Evolutionary conservation across 768 basidiomycete genomes (phyloP).

Genomic region (Kwoniella newhampshirensis): DNA sequence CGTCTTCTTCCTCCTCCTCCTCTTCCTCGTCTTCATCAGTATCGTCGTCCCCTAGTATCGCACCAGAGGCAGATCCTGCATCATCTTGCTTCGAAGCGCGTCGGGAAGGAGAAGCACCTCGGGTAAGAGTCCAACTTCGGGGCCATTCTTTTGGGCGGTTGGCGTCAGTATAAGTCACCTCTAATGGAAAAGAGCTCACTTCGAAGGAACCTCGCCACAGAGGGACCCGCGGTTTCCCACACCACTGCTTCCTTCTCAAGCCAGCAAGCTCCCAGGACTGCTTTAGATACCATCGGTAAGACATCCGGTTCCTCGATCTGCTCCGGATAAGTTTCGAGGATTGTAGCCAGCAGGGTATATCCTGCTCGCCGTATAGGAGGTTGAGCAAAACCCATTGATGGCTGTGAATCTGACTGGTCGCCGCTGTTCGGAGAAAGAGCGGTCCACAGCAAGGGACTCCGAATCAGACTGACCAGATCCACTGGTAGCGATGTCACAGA

Average conservation of each 20-base stretch:
- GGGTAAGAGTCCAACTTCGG: conserved; percentile 62
- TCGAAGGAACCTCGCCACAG: conserved; percentile 69
- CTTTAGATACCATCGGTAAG: conserved; percentile 58
- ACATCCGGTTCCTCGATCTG: conserved; percentile 36
- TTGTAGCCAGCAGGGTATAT: conserved; percentile 62
- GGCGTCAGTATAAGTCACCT: neutral
- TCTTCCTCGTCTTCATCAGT: conserved; percentile 12
- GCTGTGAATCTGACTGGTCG: conserved; percentile 2
- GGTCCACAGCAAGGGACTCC: conserved; percentile 57
- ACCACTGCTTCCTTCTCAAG: conserved; percentile 71
- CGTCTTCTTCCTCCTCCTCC: conserved; percentile 49
- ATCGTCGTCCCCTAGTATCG: conserved; percentile 38
- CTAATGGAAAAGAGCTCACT: conserved; percentile 57
- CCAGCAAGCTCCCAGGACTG: conserved; percentile 54
- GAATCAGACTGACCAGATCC: conserved; percentile 29
- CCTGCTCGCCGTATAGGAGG: conserved; percentile 71
- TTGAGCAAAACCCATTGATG: conserved; percentile 63
- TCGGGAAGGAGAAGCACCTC: neutral
- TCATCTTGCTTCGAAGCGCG: conserved; percentile 4
- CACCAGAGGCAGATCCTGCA: conserved; percentile 42
- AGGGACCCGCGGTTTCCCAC: conserved; percentile 67
- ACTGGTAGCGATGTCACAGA: conserved; percentile 7
- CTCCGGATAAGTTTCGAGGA: conserved; percentile 60
- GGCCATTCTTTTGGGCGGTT: conserved; percentile 59
- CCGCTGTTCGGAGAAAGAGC: conserved; percentile 61